Evolutionary conservation across 192 early-diverging fungal genomes (phyloP).

Genomic region (Powellomyces hirtus): DNA sequence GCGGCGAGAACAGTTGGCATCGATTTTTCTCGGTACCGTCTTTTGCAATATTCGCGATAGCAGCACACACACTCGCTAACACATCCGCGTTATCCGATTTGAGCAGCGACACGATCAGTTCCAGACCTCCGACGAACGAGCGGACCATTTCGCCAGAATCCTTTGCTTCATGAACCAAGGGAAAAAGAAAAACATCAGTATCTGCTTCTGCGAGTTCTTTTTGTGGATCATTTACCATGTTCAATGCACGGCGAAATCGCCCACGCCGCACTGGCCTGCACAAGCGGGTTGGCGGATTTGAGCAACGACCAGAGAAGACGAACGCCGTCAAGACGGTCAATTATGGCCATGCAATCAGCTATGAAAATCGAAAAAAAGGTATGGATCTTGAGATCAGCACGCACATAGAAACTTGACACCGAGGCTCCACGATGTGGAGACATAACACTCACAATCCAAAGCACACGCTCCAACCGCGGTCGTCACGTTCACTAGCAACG

Average conservation of each 20-base stretch:
- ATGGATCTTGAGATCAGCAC: not conserved
- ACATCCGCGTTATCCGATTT: constrained; percentile 61
- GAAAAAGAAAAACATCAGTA: not conserved
- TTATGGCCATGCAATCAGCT: constrained; percentile 65
- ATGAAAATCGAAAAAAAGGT: no score
- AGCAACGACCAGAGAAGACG: constrained; percentile 65
- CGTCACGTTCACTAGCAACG: constrained; percentile 61
- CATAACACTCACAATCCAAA: constrained; percentile 47
- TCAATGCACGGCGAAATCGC: constrained; percentile 69
- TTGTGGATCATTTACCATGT: constrained; percentile 43
- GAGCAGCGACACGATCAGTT: constrained; percentile 63
- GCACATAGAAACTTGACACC: no score
- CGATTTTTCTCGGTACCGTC: constrained; percentile 40
- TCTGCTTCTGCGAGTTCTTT: not conserved
- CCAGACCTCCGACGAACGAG: constrained; percentile 66
- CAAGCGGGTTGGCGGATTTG: constrained; percentile 56
- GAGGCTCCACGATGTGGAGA: no score
- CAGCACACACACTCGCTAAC: constrained; percentile 60
- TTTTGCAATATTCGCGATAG: constrained; percentile 68
- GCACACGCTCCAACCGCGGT: constrained; percentile 62
- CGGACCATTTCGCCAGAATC: constrained; percentile 70
- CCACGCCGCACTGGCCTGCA: constrained; percentile 65
- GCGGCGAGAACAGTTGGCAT: not conserved
- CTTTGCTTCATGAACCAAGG: constrained; percentile 48
- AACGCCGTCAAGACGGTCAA: constrained; percentile 62